Conservation (phyloP, 2,329 filamentous ascomycete species). For the Sordariomycetes sp. region DNA sequence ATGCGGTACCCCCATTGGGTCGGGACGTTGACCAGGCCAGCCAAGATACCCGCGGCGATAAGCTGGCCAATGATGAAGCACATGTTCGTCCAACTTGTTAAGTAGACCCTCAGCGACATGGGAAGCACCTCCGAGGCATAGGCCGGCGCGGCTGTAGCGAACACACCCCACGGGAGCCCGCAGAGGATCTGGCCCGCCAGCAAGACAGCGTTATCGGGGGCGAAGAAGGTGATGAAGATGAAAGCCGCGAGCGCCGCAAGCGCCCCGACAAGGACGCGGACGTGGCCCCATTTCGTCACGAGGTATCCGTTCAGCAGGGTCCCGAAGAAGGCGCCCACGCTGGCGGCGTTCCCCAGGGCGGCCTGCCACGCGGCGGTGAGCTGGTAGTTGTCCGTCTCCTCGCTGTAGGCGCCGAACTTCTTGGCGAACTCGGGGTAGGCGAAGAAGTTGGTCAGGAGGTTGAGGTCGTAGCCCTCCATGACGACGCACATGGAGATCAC, state of each 20-base stretch:
- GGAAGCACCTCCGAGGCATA: constrained; percentile 67
- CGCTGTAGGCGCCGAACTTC: constrained; percentile 13
- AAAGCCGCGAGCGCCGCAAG: constrained; percentile 45
- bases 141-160: constrained; percentile 48
- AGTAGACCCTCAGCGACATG: constrained; percentile 57
- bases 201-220: constrained; percentile 45
- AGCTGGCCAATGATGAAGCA: constrained; percentile 71
- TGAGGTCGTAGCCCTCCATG: constrained; percentile 29
- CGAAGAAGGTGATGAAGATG: constrained; percentile 56
- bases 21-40: constrained; percentile 50
- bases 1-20: constrained; percentile 63
- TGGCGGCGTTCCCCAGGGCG: constrained; percentile 29
- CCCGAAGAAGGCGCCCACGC: constrained; percentile 37
- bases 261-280: constrained; percentile 8
- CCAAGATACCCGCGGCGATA: constrained; percentile 64
- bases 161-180: constrained; percentile 52
- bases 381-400: constrained; percentile 15
- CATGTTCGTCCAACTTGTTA: constrained; percentile 67
- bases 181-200: constrained; percentile 52
- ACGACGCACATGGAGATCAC: constrained; percentile 24
- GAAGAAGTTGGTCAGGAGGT: constrained; percentile 23
- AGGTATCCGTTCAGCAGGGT: constrained; percentile 41
- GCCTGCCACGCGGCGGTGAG: constrained; percentile 39
- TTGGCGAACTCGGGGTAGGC: constrained; percentile 21
- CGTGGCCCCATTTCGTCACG: constrained; percentile 24